Evolutionary conservation across 2,329 filamentous ascomycete species (phyloP), one percentile per base, ranked within the genome.

Genomic region (Botrytis pseudocinerea): DNA sequence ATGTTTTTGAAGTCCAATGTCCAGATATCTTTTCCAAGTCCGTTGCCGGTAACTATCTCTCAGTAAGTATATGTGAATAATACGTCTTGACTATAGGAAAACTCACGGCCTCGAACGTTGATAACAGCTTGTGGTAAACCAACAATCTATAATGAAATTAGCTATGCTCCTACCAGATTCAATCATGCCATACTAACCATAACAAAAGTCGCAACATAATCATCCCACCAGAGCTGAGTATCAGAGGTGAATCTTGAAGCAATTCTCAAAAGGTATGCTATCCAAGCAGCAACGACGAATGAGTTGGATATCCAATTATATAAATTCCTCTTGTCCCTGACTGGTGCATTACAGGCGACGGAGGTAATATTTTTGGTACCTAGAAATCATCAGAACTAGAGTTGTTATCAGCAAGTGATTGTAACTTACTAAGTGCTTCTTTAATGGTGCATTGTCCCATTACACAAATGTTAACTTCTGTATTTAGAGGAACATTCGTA

Each of bases 11-110:
- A 75, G 3, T 20, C 51, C 20, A 76, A 48, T 22, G 74, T 65
- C 75, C 73, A 76, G n/a, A 76, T 74, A 62, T 76, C 74, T 66
- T 74, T 75, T 8, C 74, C 73, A 1, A 76, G 64, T 20, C 75
- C 74, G 69, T 65, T 57, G 40, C 60, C 25, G 16, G 60, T 60
- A 44, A 76, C 75, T 78, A 44, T 38, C 32, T 44, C 20, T 59
- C 38, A 9, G 38, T 71, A 20, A 71, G 61, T 59, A 71, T 22
- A 9, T 38, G 46, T 10, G 51, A 9, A n/a, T 22, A 32, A 12
- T n/a, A 28, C 32, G 10, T 14, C 8, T 20, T 44, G 28, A 32
- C 12, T 22, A 16, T n/a, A 25, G n/a, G 22, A 38, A 22, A 40
- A 66, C 70, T 66, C n/a, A 71, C 70, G 70, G 46, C 69, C 60